These are phyloP conservation scores for Fomitopsis schrenkii DNA, from an alignment of 1,284 basidiomycete genomes.

Conservation along the genomic window DNA sequence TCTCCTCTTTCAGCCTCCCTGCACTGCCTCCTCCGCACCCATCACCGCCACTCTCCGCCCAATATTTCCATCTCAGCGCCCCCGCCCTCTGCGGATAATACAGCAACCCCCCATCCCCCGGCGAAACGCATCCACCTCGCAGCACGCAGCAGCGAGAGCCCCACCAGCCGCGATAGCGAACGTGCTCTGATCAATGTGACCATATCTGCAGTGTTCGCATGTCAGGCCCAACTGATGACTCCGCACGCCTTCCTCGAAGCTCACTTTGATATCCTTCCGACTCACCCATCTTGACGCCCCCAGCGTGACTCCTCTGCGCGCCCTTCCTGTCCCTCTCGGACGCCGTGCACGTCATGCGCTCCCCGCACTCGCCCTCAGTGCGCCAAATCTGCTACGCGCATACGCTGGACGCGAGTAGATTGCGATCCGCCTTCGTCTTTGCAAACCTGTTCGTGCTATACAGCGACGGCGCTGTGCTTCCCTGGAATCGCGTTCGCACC, in stretches of 20 bases:
- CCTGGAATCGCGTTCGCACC: neutral
- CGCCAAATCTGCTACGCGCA: neutral
- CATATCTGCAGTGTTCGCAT: neutral
- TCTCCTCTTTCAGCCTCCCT: constrained; percentile 14
- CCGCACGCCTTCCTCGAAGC: neutral
- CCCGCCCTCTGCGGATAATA: neutral
- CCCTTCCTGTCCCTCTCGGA: neutral
- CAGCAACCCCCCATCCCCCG: neutral
- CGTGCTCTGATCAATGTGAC: neutral
- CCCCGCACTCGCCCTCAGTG: neutral
- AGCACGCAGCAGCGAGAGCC: too few species aligned
- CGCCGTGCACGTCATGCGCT: neutral
- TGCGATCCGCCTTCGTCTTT: neutral
- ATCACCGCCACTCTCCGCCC: neutral
- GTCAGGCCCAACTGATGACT: neutral
- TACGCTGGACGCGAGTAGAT: neutral
- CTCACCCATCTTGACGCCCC: neutral
- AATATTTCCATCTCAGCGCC: neutral
- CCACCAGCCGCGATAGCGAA: neutral
- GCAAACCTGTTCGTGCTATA: neutral
- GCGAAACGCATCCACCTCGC: neutral
- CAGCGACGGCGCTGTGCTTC: neutral
- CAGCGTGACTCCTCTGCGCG: neutral
- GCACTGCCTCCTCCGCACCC: constrained; percentile 10
- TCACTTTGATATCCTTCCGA: neutral